Conservation (phyloP, 139 green algal genomes). For the Dunaliella sp. region DNA sequence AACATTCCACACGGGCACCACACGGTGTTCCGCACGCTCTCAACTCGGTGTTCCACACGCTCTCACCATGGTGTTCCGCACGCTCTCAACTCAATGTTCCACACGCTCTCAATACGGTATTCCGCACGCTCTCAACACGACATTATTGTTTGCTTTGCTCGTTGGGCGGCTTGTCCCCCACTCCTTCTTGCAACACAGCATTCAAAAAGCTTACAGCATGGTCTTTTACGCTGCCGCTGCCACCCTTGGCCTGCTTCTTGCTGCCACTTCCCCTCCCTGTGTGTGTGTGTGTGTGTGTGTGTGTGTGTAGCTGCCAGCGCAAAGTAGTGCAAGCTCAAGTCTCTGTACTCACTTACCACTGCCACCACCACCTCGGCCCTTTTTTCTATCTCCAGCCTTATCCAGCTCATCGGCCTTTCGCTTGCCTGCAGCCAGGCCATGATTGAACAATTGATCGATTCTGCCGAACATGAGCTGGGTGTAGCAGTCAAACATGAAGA, state of each 20-base stretch:
- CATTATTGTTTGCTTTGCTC: too few relatives aligned
- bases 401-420: not conserved
- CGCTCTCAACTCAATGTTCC: too few relatives aligned
- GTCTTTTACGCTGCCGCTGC: not conserved
- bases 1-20: too few relatives aligned
- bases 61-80: too few relatives aligned
- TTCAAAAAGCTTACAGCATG: not conserved
- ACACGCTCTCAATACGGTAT: too few relatives aligned
- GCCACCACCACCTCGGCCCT: not conserved
- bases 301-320: too few relatives aligned
- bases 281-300: too few relatives aligned
- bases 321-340: too few relatives aligned
- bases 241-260: not conserved
- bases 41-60: too few relatives aligned
- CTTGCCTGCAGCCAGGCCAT: not conserved
- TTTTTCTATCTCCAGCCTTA: not conserved
- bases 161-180: too few relatives aligned
- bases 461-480: not conserved
- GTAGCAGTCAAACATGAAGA: not conserved
- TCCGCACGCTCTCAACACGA: too few relatives aligned
- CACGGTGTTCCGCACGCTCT: too few relatives aligned
- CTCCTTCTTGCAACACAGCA: not conserved
- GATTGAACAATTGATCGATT: not conserved
- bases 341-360: not conserved
- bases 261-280: not conserved